Percentiles rank a stretch among this genome's conserved stretches.
Conservation (phyloP, 331 rosid genomes). For the Prunus yedoensis region DNA sequence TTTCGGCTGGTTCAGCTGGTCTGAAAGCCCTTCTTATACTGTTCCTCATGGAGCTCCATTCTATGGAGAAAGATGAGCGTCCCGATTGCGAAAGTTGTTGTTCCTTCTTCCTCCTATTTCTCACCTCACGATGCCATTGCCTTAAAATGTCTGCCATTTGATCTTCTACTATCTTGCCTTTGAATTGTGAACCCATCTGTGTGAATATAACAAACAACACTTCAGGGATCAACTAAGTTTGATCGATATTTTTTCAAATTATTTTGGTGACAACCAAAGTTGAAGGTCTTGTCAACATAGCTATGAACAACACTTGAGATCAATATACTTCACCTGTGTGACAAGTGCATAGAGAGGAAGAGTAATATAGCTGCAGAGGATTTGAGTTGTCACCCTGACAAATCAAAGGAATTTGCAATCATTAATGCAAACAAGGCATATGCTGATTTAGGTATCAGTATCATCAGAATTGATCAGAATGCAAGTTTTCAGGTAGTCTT, state of each 20-base stretch:
- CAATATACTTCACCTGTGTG: slow-evolving; percentile 31
- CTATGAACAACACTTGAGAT: neutral
- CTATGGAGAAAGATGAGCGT: slow-evolving; percentile 23
- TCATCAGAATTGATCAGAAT: neutral
- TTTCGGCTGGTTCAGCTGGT: slow-evolving; percentile 6
- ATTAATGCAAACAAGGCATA: neutral
- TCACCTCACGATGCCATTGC: slow-evolving; percentile 44
- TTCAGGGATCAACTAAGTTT: neutral
- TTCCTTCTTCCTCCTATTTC: slow-evolving; percentile 39
- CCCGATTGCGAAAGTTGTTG: slow-evolving; percentile 7
- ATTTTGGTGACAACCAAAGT: no score
- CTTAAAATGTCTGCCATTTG: slow-evolving; percentile 33
- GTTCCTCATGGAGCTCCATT: slow-evolving; percentile 33
- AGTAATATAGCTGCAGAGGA: slow-evolving; percentile 37
- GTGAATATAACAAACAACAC: neutral
- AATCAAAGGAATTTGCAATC: neutral
- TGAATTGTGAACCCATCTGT: slow-evolving; percentile 54
- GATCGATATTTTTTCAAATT: neutral
- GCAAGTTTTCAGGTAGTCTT: slow-evolving; percentile 4
- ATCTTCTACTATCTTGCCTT: slow-evolving; percentile 36
- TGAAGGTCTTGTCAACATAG: neutral
- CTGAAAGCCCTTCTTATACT: neutral
- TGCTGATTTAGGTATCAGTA: neutral
- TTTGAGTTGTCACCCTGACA: slow-evolving; percentile 32
- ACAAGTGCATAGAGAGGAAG: slow-evolving; percentile 50